phyloP scores from a whole-genome alignment of 805 yeast genomes.

The Komagataella phaffii region DNA sequence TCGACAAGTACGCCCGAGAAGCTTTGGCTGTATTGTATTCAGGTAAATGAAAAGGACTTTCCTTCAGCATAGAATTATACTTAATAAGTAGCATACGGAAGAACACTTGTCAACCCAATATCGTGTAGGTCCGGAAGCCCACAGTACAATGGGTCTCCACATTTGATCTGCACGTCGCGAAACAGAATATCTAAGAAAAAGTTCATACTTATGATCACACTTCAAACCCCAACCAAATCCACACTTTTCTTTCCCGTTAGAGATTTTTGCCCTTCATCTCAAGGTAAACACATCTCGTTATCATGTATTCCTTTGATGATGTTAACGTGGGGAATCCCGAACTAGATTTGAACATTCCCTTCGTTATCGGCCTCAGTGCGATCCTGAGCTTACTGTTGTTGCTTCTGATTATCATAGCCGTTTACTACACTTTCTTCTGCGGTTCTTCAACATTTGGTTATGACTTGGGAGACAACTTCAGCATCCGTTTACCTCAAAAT shows the following conservation, averaged over 20 bases:
- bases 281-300: neutral
- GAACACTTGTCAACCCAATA: no score
- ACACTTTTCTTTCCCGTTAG: neutral
- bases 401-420: slow-evolving; percentile 10
- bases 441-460: slow-evolving; percentile 4
- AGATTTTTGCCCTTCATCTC: neutral
- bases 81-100: no score
- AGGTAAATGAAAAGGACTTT: neutral
- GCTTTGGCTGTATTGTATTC: neutral
- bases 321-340: slow-evolving; percentile 3
- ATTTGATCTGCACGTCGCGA: neutral
- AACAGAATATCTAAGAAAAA: neutral
- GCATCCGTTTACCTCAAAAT: slow-evolving; percentile 13
- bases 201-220: neutral
- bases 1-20: neutral
- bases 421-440: slow-evolving; percentile 14
- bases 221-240: neutral
- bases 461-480: slow-evolving; percentile 5
- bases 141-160: neutral
- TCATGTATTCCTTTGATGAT: neutral
- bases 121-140: neutral
- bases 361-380: slow-evolving; percentile 11
- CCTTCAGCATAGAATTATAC: no score
- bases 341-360: slow-evolving; percentile 6
- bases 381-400: slow-evolving; percentile 12